phyloP scores from a whole-genome alignment of 2,329 filamentous ascomycete species.

The Sporothrix pseudoabietina region DNA sequence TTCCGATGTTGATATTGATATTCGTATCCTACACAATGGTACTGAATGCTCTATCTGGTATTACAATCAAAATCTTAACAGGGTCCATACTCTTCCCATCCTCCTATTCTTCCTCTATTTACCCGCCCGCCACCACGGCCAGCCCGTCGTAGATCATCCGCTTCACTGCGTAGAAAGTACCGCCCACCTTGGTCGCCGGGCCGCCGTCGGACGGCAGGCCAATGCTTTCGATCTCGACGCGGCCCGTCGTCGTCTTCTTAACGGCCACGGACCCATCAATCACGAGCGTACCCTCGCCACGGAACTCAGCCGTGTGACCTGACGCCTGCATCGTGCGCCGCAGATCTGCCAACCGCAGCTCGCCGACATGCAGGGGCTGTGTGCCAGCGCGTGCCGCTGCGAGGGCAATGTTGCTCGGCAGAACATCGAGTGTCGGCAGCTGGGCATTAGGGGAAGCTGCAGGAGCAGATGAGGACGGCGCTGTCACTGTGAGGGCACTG shows the following conservation, averaged over 20 bases:
- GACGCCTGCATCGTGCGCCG: conserved; percentile 78
- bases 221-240: conserved; percentile 82
- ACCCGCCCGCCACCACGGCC: conserved; percentile 81
- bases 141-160: conserved; percentile 90
- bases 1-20: neutral
- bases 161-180: conserved; percentile 84
- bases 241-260: conserved; percentile 81
- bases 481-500: conserved; percentile 13
- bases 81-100: neutral
- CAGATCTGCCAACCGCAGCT: conserved; percentile 84
- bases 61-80: conserved; percentile 7
- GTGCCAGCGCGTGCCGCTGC: conserved; percentile 70
- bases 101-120: conserved; percentile 32
- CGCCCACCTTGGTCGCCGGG: conserved; percentile 50
- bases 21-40: conserved; percentile 7
- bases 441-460: conserved; percentile 29
- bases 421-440: conserved; percentile 56
- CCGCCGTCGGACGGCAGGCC: conserved; percentile 54
- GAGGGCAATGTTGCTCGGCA: conserved; percentile 46
- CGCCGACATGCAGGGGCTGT: conserved; percentile 91
- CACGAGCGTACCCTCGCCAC: conserved; percentile 87
- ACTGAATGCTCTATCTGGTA: neutral
- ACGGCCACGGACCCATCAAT: conserved; percentile 88
- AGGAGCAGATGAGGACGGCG: conserved; percentile 33
- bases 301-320: conserved; percentile 87